Base-by-base conservation (phyloP, 306 rosid species). In the Cicer pinnatifidum region DNA sequence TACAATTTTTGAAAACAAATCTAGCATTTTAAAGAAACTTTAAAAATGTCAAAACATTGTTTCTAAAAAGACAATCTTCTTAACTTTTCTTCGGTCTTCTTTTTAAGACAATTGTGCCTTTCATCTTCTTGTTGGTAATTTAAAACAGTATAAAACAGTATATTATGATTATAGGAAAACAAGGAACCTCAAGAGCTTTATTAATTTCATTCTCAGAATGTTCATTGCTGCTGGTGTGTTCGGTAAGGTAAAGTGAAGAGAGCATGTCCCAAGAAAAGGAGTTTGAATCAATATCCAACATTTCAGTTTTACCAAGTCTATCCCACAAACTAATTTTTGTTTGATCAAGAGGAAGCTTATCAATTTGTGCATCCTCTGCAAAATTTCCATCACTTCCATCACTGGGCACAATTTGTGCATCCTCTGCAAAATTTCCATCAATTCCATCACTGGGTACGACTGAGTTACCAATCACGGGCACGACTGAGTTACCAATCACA, bases 121-220 rank as follows among this genome's bases (percentile, higher is more conserved):
- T 23, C 33, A 20, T 20, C 3, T 2, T 1, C 1, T 23, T 23
- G 33, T 17, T 17, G 19, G 1, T 17, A 17, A 17, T 17, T 17
- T 17, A 17, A 17, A 17, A 17, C 1, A 17, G 19, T 17, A 16
- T 19, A 17, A 17, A 41, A 70, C 52, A 58, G 16, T 12, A 63
- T 16, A 17, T 17, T n/a, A 48, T 9, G 61, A 45, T 76, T 9
- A 19, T 15, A 72, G 10, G 58, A 78, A 69, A 71, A 87, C 38
- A 33, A n/a, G 61, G 15, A 62, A 93, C 98, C 97, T 94, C 97
- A n/a, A 91, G 86, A 70, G 92, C 84, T 70, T 64, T 87, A 75
- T 82, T 94, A 81, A 82, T 85, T 66, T 91, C 97, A 83, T 94
- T 97, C 83, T 91, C 98, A 6, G 96, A 89, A 62, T 83, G 89